These are phyloP conservation scores for Aspergillus sp. DNA, from an alignment of 2,329 filamentous ascomycete genomes.

Conservation along the genomic window DNA sequence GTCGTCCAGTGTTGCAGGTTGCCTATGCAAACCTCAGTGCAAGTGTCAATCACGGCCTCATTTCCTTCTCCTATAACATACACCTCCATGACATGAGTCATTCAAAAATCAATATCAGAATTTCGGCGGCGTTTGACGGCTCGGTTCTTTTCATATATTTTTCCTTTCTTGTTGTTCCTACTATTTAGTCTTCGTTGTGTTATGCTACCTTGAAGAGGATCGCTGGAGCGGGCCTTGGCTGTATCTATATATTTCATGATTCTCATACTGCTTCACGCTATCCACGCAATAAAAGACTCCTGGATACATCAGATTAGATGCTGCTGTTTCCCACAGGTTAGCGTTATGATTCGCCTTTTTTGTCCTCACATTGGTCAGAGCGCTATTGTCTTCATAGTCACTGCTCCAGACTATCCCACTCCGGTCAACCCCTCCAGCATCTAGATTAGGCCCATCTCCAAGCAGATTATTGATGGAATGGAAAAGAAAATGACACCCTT, in stretches of 20 bases:
- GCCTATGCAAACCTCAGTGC: neutral
- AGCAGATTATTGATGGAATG: neutral
- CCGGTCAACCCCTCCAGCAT: neutral
- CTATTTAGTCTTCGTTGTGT: slow-evolving; percentile 22
- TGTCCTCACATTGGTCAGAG: neutral
- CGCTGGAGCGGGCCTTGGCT: slow-evolving; percentile 26
- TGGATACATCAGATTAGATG: neutral
- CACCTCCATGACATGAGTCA: slow-evolving; percentile 18
- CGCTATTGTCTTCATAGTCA: neutral
- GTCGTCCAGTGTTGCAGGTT: neutral
- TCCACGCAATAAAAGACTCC: neutral
- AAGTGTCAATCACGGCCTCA: slow-evolving; percentile 12
- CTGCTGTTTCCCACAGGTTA: neutral
- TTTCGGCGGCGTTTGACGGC: slow-evolving; percentile 24
- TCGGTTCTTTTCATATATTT: slow-evolving; percentile 10
- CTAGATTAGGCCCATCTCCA: too few species aligned
- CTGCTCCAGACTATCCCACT: neutral
- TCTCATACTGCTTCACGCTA: slow-evolving; percentile 7
- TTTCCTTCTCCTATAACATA: slow-evolving; percentile 18
- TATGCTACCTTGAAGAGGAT: slow-evolving; percentile 18
- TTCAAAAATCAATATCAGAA: slow-evolving; percentile 13
- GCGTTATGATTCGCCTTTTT: neutral
- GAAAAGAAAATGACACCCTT: slow-evolving; percentile 15
- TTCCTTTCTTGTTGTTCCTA: slow-evolving; percentile 15
- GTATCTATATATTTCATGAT: slow-evolving; percentile 33